These are phyloP conservation scores for Filosporella fistucella DNA, from an alignment of 495 filamentous ascomycete species.

Conservation along the genomic window DNA sequence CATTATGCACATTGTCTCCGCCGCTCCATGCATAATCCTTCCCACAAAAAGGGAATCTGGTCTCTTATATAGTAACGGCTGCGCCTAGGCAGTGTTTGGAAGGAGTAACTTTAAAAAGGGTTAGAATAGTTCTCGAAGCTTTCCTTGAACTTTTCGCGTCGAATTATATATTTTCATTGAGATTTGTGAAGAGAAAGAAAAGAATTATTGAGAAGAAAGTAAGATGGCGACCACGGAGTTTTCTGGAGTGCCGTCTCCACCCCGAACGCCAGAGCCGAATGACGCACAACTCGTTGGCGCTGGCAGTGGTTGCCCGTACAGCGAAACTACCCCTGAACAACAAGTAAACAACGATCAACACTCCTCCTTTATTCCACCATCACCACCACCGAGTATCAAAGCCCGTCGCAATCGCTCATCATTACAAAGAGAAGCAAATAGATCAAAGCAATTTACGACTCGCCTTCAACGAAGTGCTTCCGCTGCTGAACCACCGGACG, in stretches of 20 bases:
- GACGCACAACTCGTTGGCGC: too few relatives aligned
- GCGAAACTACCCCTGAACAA: too few relatives aligned
- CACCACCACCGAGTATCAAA: conserved; percentile 14
- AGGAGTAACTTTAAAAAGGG: not conserved
- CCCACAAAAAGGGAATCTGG: not conserved
- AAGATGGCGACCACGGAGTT: too few relatives aligned
- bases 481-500: not conserved
- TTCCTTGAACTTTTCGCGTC: too few relatives aligned
- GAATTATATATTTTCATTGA: too few relatives aligned
- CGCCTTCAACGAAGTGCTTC: conserved; percentile 16
- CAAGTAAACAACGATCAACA: conserved; percentile 15
- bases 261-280: too few relatives aligned
- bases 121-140: not conserved
- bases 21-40: conserved; percentile 1
- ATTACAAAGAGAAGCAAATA: conserved; percentile 15
- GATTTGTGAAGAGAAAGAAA: too few relatives aligned
- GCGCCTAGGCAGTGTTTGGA: not conserved
- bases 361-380: conserved; percentile 5
- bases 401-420: conserved; percentile 16
- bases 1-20: conserved; percentile 10
- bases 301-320: conserved; percentile 1
- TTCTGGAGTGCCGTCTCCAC: too few relatives aligned
- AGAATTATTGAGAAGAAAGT: too few relatives aligned
- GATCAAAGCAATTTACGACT: conserved; percentile 20
- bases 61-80: not conserved